These are phyloP conservation scores for Picochlorum sp. DNA, from an alignment of 139 green algal genomes.

Conservation along the genomic window DNA sequence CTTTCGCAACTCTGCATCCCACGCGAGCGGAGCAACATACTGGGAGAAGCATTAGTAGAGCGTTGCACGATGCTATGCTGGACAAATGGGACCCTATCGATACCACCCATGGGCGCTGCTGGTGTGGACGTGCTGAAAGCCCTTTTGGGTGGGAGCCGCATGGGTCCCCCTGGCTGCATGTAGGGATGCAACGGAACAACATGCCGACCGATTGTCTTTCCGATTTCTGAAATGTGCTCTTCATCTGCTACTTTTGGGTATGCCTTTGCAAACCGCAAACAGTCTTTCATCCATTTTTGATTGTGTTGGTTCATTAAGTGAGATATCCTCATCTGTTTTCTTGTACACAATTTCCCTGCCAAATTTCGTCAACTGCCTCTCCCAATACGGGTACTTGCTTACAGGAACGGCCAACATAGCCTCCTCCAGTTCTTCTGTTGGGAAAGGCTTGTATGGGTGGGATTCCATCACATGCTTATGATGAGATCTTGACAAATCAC, in stretches of 20 bases:
- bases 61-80: too few species aligned
- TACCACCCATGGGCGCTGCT: too few species aligned
- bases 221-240: neutral
- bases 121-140: neutral
- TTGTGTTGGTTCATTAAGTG: neutral
- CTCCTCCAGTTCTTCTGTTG: conserved; percentile 28
- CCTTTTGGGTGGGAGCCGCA: neutral
- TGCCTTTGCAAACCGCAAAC: conserved; percentile 7
- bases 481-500: conserved; percentile 9
- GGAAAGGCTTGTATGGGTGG: conserved; percentile 45
- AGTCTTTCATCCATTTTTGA: conserved; percentile 14
- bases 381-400: conserved; percentile 1
- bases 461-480: conserved; percentile 8
- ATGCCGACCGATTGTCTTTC: neutral
- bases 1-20: too few species aligned
- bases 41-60: too few species aligned
- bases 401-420: conserved; percentile 30
- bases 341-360: conserved; percentile 26
- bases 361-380: conserved; percentile 25
- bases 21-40: too few species aligned
- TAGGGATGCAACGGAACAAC: conserved; percentile 24
- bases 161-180: neutral
- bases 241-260: conserved; percentile 14
- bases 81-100: too few species aligned
- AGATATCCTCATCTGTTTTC: neutral